A percentile compares a stretch with the other conserved stretches of the same genome.
Conservation (phyloP, 2,329 filamentous ascomycete species). For the Aspergillus intermedius region DNA sequence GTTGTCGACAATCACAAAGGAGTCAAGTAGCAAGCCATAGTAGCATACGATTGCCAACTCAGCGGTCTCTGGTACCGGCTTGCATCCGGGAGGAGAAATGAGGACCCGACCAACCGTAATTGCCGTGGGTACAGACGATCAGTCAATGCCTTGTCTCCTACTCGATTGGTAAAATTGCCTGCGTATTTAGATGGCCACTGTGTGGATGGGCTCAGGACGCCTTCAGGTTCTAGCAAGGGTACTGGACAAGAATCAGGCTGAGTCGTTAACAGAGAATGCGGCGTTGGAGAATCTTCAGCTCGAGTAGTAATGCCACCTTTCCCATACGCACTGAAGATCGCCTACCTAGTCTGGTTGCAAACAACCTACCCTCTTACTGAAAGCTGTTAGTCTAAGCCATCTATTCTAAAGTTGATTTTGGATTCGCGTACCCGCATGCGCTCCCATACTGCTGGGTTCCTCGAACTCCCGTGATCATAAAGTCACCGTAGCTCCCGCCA, state of each 20-base stretch:
- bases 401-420: slow-evolving; percentile 34
- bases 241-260: background rate
- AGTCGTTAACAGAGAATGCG: background rate
- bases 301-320: no score
- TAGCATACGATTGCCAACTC: slow-evolving; percentile 26
- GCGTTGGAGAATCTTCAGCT: no score
- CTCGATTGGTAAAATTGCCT: background rate
- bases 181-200: background rate
- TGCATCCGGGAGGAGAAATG: slow-evolving; percentile 14
- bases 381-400: slow-evolving; percentile 1
- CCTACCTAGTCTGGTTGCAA: background rate
- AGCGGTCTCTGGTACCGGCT: slow-evolving; percentile 15
- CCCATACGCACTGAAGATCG: background rate
- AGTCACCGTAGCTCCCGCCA: slow-evolving; percentile 28
- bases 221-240: background rate
- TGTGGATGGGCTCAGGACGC: background rate
- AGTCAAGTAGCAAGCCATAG: slow-evolving; percentile 17
- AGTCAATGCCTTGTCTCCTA: slow-evolving; percentile 5
- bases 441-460: slow-evolving; percentile 31
- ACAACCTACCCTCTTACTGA: background rate
- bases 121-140: slow-evolving; percentile 15
- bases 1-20: slow-evolving; percentile 11
- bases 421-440: slow-evolving; percentile 31
- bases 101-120: slow-evolving; percentile 9
- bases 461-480: slow-evolving; percentile 34